Percentiles rank a stretch among this genome's conserved stretches.
phyloP scores from a whole-genome alignment of 176 grass and related monocot species.

The Carex scoparia region DNA sequence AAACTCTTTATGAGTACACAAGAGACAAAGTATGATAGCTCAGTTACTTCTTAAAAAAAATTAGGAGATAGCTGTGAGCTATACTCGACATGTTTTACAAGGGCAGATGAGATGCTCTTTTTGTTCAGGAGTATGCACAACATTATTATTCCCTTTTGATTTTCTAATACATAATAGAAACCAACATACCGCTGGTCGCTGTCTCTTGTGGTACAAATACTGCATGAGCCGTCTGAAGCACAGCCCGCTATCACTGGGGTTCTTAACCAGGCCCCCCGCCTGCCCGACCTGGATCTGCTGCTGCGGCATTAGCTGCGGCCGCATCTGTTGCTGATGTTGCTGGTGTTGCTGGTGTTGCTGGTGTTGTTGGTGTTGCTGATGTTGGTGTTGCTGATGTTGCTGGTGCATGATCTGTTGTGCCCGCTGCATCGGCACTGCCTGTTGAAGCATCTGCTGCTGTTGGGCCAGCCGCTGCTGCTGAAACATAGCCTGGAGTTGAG shows the following conservation, averaged over 20 bases:
- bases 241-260: slow-evolving; percentile 54
- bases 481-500: slow-evolving; percentile 72
- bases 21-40: background rate
- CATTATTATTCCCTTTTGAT: background rate
- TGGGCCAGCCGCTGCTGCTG: slow-evolving; percentile 66
- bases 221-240: slow-evolving; percentile 91
- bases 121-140: slow-evolving; percentile 9
- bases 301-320: slow-evolving; percentile 33
- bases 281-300: slow-evolving; percentile 48
- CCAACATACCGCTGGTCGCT: slow-evolving; percentile 57
- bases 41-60: background rate
- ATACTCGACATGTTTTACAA: background rate
- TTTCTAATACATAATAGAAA: slow-evolving; percentile 13
- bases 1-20: background rate
- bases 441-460: slow-evolving; percentile 49
- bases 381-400: background rate
- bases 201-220: slow-evolving; percentile 87
- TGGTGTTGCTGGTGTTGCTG: background rate
- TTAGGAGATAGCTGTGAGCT: background rate
- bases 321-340: slow-evolving; percentile 56
- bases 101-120: background rate
- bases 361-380: background rate
- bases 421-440: slow-evolving; percentile 45
- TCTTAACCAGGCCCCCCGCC: slow-evolving; percentile 44
- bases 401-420: slow-evolving; percentile 64